Evolutionary conservation across 129 eudicot genomes (phyloP).

Genomic region (Chrysanthemum makinoi): DNA sequence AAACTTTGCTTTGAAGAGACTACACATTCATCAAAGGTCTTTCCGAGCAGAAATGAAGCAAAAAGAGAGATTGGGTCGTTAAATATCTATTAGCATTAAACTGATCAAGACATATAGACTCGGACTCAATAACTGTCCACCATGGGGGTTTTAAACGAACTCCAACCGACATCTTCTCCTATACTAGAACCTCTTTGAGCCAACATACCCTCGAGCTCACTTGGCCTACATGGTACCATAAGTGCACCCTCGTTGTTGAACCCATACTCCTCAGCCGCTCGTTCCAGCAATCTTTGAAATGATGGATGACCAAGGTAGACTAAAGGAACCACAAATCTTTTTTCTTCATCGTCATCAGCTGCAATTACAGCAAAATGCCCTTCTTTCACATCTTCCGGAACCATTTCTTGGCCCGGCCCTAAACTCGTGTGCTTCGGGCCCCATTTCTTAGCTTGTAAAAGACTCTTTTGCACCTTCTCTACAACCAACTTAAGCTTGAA

Average conservation of each 20-base stretch:
- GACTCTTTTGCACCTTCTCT: slow-evolving; percentile 54
- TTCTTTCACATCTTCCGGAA: slow-evolving; percentile 39
- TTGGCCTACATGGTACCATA: slow-evolving; percentile 32
- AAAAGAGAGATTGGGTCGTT: background rate
- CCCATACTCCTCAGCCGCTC: slow-evolving; percentile 41
- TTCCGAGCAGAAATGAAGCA: background rate
- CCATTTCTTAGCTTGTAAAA: slow-evolving; percentile 36
- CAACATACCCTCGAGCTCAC: slow-evolving; percentile 36
- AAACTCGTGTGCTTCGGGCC: background rate
- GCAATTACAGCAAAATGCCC: slow-evolving; percentile 39
- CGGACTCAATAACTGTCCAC: slow-evolving; percentile 18
- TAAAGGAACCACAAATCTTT: slow-evolving; percentile 31
- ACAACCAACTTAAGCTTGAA: slow-evolving; percentile 51
- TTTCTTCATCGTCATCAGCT: slow-evolving; percentile 26
- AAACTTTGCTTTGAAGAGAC: background rate
- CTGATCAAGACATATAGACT: background rate
- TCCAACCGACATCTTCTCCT: slow-evolving; percentile 21
- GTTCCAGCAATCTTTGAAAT: slow-evolving; percentile 33
- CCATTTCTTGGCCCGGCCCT: slow-evolving; percentile 7
- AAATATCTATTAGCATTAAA: background rate
- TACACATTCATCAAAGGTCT: background rate
- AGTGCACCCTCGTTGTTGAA: slow-evolving; percentile 34
- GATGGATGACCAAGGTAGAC: slow-evolving; percentile 22
- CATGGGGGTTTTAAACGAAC: slow-evolving; percentile 6
- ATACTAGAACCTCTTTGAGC: background rate